Conservation (phyloP, 2,329 filamentous ascomycete genomes). For the Fusarium kyushuense region DNA sequence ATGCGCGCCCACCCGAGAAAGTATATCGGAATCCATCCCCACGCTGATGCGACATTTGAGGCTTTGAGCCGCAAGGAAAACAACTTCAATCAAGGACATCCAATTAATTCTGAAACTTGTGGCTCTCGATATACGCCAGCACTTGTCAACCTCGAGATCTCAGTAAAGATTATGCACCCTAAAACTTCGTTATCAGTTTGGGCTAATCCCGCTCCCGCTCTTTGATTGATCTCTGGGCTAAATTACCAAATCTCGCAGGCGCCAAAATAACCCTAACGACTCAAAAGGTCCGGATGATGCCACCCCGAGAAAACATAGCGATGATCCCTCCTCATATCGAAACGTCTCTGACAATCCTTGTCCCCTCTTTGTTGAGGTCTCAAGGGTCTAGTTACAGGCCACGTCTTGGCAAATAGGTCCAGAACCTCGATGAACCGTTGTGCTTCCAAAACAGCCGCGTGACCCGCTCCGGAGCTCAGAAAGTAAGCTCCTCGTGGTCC, state of each 20-base stretch:
- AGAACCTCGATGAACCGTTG: conserved; percentile 31
- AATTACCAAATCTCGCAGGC: background rate
- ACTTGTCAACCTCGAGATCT: conserved; percentile 28
- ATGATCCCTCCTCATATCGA: conserved; percentile 28
- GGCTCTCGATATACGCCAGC: conserved; percentile 30
- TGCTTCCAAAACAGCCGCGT: conserved; percentile 35
- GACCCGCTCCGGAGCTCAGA: conserved; percentile 23
- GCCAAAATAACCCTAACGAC: background rate
- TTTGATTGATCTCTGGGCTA: background rate
- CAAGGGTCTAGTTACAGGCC: background rate
- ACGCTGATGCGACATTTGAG: conserved; percentile 37
- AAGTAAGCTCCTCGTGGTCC: conserved; percentile 26
- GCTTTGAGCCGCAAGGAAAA: conserved; percentile 38
- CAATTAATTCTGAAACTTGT: conserved; percentile 22
- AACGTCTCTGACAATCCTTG: conserved; percentile 24
- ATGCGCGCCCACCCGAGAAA: conserved; percentile 33
- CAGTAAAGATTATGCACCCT: background rate
- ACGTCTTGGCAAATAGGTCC: conserved; percentile 18
- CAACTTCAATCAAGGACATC: background rate
- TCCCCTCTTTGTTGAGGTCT: conserved; percentile 1
- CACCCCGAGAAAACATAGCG: conserved; percentile 21
- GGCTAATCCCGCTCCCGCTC: conserved; percentile 7
- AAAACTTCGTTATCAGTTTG: conserved; percentile 6
- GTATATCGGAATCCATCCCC: conserved; percentile 34
- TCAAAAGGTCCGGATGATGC: conserved; percentile 27